Conservation (phyloP, 257 asterid species). For the Avicennia marina region DNA sequence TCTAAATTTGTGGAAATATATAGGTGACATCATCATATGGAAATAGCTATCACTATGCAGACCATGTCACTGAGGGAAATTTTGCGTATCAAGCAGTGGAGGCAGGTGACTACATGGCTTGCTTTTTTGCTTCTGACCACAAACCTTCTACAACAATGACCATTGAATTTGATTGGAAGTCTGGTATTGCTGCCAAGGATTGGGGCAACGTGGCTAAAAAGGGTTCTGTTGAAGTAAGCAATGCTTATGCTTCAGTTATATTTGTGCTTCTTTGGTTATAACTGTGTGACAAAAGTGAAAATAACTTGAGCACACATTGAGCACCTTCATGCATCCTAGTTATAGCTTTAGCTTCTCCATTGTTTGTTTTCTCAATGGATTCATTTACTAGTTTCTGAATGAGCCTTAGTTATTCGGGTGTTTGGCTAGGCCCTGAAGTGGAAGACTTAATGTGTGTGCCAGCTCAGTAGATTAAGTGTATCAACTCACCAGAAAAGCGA, state of each 20-base stretch:
- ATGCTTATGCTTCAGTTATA: too few relatives aligned
- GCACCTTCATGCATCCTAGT: neutral
- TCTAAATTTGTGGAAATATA: neutral
- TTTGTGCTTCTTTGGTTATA: too few relatives aligned
- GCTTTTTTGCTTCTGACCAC: constrained; percentile 66
- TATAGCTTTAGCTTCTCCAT: neutral
- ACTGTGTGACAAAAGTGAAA: neutral
- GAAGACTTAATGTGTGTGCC: too few relatives aligned
- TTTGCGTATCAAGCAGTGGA: constrained; percentile 74
- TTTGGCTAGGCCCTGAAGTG: too few relatives aligned
- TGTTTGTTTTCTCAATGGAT: too few relatives aligned
- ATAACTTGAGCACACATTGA: neutral
- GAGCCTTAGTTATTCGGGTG: too few relatives aligned
- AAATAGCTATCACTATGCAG: constrained; percentile 58
- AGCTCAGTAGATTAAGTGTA: too few relatives aligned
- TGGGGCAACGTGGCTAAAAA: constrained; percentile 82
- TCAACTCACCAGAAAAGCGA: too few relatives aligned
- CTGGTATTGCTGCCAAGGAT: constrained; percentile 86
- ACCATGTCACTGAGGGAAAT: constrained; percentile 60
- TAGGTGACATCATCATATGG: constrained; percentile 81
- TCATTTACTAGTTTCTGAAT: too few relatives aligned
- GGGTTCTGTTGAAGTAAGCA: constrained; percentile 76
- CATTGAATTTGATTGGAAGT: constrained; percentile 81
- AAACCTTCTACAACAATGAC: constrained; percentile 52
- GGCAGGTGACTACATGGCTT: constrained; percentile 82